Percentiles rank a stretch among this genome's conserved stretches.
Evolutionary conservation across 1,284 basidiomycete species (phyloP).

Genomic region (Rhodotorula sp.): DNA sequence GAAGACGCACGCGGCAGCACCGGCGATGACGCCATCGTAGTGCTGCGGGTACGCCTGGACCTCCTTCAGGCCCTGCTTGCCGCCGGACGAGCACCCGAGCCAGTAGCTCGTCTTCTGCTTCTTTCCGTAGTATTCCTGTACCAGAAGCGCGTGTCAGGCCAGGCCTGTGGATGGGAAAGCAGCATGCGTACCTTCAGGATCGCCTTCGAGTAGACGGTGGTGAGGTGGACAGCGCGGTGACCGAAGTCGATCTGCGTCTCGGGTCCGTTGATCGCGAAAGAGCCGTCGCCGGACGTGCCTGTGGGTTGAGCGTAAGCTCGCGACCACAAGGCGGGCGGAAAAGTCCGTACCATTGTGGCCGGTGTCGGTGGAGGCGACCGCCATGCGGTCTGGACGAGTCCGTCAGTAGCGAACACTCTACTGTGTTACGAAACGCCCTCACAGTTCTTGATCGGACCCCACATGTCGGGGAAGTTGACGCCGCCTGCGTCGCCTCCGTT

Average conservation of each 20-base stretch:
- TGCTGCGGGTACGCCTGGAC: conserved; percentile 34
- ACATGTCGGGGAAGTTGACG: conserved; percentile 30
- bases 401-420: neutral
- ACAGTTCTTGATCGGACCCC: neutral
- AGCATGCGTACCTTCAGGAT: conserved; percentile 34
- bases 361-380: conserved; percentile 36
- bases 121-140: conserved; percentile 35
- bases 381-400: conserved; percentile 13
- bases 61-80: conserved; percentile 42
- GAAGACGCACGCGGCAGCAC: conserved; percentile 35
- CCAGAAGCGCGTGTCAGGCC: no score
- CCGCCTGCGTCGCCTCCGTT: conserved; percentile 41
- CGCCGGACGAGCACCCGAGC: conserved; percentile 44
- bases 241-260: conserved; percentile 45
- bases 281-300: conserved; percentile 28
- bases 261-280: conserved; percentile 38
- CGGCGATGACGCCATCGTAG: conserved; percentile 45
- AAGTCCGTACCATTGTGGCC: conserved; percentile 35
- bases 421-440: neutral
- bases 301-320: neutral
- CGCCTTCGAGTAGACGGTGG: conserved; percentile 41
- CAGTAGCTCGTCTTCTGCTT: conserved; percentile 33
- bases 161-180: no score
- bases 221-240: conserved; percentile 43
- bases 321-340: neutral